Conservation (phyloP, 2,329 filamentous ascomycete genomes). For the Apiospora marii region DNA sequence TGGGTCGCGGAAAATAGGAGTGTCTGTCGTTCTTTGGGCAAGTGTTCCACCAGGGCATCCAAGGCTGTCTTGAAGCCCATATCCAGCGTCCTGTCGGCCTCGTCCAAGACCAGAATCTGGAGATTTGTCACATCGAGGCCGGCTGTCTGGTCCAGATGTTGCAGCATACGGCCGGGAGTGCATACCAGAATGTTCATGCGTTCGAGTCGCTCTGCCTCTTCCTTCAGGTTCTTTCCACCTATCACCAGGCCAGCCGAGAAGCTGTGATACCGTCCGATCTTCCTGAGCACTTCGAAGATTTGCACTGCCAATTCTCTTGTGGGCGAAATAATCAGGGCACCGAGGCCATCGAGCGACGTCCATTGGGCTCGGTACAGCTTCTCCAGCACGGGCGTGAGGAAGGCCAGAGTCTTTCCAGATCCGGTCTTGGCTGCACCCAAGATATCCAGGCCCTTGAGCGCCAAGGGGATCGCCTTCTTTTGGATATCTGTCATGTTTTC, state of each 20-base stretch:
- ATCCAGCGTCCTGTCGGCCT: constrained; percentile 96
- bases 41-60: constrained; percentile 90
- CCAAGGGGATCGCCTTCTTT: constrained; percentile 84
- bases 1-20: constrained; percentile 96
- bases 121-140: constrained; percentile 89
- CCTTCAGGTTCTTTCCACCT: constrained; percentile 88
- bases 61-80: constrained; percentile 94
- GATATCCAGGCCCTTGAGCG: constrained; percentile 85
- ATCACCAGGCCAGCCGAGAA: constrained; percentile 95
- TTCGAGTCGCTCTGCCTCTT: constrained; percentile 82
- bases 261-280: constrained; percentile 85
- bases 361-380: constrained; percentile 89
- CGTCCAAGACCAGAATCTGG: constrained; percentile 91
- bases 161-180: constrained; percentile 92
- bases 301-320: constrained; percentile 96
- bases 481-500: constrained; percentile 92
- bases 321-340: constrained; percentile 90
- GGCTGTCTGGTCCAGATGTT: constrained; percentile 94
- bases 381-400: constrained; percentile 90
- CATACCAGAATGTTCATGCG: constrained; percentile 98
- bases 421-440: constrained; percentile 95
- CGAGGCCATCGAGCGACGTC: constrained; percentile 89
- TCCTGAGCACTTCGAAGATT: constrained; percentile 93
- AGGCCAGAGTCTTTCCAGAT: constrained; percentile 93
- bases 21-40: constrained; percentile 86